phyloP scores from a whole-genome alignment of 179 eudicot species.

The Spergularia azorica region DNA sequence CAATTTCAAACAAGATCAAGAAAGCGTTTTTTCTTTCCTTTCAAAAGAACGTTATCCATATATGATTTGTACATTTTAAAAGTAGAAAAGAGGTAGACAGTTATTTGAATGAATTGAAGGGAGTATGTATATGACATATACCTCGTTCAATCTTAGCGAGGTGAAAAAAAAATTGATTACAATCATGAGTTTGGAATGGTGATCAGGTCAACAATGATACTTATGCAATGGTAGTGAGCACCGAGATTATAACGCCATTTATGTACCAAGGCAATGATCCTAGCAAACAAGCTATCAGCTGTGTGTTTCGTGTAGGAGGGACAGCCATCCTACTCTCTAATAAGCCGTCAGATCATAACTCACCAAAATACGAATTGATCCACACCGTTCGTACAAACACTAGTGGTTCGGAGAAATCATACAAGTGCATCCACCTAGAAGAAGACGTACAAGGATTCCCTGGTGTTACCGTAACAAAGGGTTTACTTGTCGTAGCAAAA shows the following conservation, averaged over 20 bases:
- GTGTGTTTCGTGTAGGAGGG: constrained; percentile 49
- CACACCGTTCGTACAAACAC: constrained; percentile 36
- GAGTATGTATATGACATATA: too few relatives aligned
- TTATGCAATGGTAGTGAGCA: constrained; percentile 47
- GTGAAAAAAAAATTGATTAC: not conserved
- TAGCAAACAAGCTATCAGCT: constrained; percentile 36
- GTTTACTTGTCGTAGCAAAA: constrained; percentile 31
- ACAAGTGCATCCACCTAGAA: constrained; percentile 35
- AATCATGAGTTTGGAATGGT: too few relatives aligned
- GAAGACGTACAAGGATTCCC: constrained; percentile 33
- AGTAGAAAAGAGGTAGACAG: too few relatives aligned
- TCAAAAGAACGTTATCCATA: too few relatives aligned
- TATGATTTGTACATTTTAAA: too few relatives aligned
- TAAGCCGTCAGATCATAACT: constrained; percentile 16
- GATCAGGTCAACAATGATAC: constrained; percentile 41
- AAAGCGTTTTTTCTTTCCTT: too few relatives aligned
- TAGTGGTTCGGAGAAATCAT: constrained; percentile 30
- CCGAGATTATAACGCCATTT: constrained; percentile 35
- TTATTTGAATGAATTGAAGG: too few relatives aligned
- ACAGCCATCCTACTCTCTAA: constrained; percentile 50
- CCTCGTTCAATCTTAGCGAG: not conserved
- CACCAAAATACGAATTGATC: constrained; percentile 36
- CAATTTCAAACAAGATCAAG: too few relatives aligned
- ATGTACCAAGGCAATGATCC: constrained; percentile 42
- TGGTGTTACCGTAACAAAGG: constrained; percentile 30